Base-by-base conservation (phyloP, 805 yeast species). In the Wickerhamiella siamensis region DNA sequence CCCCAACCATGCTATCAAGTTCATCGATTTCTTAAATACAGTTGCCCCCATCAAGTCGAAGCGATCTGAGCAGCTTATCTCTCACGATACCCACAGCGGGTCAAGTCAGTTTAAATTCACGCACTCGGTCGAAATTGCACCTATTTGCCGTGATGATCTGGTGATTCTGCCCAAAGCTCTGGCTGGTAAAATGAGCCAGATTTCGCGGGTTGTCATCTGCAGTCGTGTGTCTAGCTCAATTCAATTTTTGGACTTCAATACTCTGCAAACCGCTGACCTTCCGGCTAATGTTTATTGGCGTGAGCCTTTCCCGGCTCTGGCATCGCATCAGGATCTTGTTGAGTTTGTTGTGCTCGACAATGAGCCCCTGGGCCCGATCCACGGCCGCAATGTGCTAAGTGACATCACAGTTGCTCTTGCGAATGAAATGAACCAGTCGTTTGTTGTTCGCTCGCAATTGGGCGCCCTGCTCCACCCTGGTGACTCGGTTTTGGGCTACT, bases 401-500 rank as follows among this genome's bases (percentile, higher is more conserved):
- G 97, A 87, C 60, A 69, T 83, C 32, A 79, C 86, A 6, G 79
- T 84, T 33, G 84, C 93, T 20, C 72, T 95, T 57, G 75, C 86
- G 16, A 60, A 75, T 37, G 95, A 87, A 57, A 63, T 87, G 68
- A 86, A 81, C 55, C 71, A 73, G 53, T 79, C 81, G 32, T 84
- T 67, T 57, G 80, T 78, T 51, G 74, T 84, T 35, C 74, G 94
- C 57, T 74, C 94, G 0, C 95, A 87, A 59, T 64, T 87, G 39
- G 97, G 96, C 52, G 95, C 80, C 44, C 71, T 87, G 51, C 67
- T 86, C 56, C 95, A 84, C 58, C 94, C 95, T 1, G 97, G 96
- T 53, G 96, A 87, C 60, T 74, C 88, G 9, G 91, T 75, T 21
- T 65, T 83, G 71, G 97, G 96, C 42, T 87, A 87, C 63, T 86